Conservation (phyloP, 2,329 filamentous ascomycete genomes). For the Neofusicoccum cordaticola region DNA sequence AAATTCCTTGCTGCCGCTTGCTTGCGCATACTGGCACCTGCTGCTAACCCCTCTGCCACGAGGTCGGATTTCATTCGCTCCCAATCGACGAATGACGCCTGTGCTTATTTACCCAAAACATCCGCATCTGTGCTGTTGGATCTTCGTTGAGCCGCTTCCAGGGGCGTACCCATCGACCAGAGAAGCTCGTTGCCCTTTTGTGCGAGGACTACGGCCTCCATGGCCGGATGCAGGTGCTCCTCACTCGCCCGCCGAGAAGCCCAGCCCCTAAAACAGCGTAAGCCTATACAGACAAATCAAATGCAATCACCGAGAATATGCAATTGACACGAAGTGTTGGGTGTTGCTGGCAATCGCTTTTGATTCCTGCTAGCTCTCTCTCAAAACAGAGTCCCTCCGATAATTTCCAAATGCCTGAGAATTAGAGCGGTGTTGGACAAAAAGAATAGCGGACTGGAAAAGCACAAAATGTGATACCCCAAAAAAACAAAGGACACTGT, state of each 20-base stretch:
- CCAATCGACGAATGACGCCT: neutral
- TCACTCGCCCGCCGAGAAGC: neutral
- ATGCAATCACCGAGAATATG: neutral
- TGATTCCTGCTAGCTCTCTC: constrained; percentile 10
- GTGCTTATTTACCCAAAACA: neutral
- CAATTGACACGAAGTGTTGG: neutral
- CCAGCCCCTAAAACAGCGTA: neutral
- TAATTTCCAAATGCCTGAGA: constrained; percentile 16
- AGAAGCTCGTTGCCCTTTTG: neutral
- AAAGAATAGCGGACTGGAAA: neutral
- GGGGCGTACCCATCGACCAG: neutral
- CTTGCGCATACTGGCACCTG: neutral
- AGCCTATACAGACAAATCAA: neutral
- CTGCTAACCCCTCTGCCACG: neutral
- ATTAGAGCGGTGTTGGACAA: constrained; percentile 10
- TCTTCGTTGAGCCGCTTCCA: constrained; percentile 3
- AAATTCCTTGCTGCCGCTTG: neutral
- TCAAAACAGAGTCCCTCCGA: constrained; percentile 1
- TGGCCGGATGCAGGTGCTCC: neutral
- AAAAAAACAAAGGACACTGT: constrained; percentile 13
- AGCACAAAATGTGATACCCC: constrained; percentile 9
- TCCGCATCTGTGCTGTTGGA: neutral
- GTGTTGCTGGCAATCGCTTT: constrained; percentile 7
- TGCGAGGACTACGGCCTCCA: neutral
- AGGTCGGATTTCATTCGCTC: neutral